phyloP scores from a whole-genome alignment of 371 early-diverging fungal species.

The Mucor piriformis region DNA sequence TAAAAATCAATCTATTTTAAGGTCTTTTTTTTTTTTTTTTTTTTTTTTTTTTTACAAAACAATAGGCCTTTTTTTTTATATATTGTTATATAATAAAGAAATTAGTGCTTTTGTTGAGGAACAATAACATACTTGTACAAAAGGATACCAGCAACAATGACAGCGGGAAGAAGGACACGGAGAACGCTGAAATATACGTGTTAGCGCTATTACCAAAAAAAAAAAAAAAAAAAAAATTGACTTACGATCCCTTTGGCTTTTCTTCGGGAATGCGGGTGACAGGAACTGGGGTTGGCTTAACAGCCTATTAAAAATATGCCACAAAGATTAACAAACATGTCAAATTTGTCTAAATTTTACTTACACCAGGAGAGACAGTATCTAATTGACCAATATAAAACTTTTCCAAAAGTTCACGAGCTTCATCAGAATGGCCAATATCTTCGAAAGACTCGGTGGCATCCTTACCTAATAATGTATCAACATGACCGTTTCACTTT shows the following conservation, averaged over 20 bases:
- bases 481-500: not conserved
- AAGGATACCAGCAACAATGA: conserved; percentile 27
- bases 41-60: not conserved
- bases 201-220: no score
- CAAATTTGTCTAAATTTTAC: not conserved
- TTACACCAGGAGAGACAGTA: conserved; percentile 31
- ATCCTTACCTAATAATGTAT: conserved; percentile 55
- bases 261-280: conserved; percentile 28
- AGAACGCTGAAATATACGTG: not conserved
- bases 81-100: not conserved
- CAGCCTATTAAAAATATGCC: not conserved
- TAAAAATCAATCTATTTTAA: no score
- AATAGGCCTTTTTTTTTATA: not conserved
- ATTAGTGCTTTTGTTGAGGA: conserved; percentile 14
- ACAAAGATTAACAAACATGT: not conserved
- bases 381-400: conserved; percentile 43
- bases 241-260: conserved; percentile 43
- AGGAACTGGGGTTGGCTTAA: not conserved
- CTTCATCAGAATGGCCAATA: conserved; percentile 83
- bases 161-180: conserved; percentile 22
- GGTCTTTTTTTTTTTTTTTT: not conserved
- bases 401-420: conserved; percentile 40
- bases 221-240: not conserved
- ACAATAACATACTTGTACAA: conserved; percentile 48
- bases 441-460: conserved; percentile 90